These are phyloP conservation scores for Dysphania ambrosioides DNA, from an alignment of 148 eudicot genomes.

Conservation along the genomic window DNA sequence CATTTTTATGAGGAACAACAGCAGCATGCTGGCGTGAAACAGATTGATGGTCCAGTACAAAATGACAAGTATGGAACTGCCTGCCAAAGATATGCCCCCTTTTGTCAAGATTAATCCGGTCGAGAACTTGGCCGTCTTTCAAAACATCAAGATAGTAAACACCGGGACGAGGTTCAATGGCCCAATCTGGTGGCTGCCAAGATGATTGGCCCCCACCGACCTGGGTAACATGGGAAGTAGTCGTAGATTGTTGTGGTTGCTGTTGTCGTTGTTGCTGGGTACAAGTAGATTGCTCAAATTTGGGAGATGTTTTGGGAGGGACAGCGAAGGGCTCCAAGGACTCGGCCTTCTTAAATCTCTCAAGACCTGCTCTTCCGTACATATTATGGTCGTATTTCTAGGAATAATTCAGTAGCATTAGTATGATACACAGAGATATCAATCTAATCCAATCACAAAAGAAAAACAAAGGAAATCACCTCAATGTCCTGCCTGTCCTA, in stretches of 20 bases:
- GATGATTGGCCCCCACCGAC: conserved; percentile 83
- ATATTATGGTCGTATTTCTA: too few species aligned
- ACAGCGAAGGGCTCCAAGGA: conserved; percentile 80
- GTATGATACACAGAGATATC: too few species aligned
- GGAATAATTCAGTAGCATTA: too few species aligned
- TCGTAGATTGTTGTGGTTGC: conserved; percentile 26
- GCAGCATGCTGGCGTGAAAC: conserved; percentile 99
- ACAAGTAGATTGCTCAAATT: conserved; percentile 23
- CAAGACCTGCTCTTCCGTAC: conserved; percentile 92
- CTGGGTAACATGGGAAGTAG: conserved; percentile 51
- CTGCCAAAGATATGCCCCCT: conserved; percentile 85
- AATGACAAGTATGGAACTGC: conserved; percentile 88
- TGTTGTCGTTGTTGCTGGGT: conserved; percentile 21
- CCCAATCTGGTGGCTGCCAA: conserved; percentile 99
- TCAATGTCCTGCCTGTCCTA: too few species aligned
- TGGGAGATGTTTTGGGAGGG: conserved; percentile 37
- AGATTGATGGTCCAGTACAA: conserved; percentile 92
- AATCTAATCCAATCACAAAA: too few species aligned
- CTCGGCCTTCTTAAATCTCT: conserved; percentile 89
- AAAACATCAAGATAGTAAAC: conserved; percentile 80
- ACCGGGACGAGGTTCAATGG: conserved; percentile 90
- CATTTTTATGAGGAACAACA: conserved; percentile 93
- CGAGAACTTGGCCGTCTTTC: conserved; percentile 79
- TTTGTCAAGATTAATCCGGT: conserved; percentile 61
- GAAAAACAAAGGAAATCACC: too few species aligned